Evolutionary conservation across 2,329 filamentous ascomycete genomes (phyloP).

Genomic region (Colletotrichum phormii): DNA sequence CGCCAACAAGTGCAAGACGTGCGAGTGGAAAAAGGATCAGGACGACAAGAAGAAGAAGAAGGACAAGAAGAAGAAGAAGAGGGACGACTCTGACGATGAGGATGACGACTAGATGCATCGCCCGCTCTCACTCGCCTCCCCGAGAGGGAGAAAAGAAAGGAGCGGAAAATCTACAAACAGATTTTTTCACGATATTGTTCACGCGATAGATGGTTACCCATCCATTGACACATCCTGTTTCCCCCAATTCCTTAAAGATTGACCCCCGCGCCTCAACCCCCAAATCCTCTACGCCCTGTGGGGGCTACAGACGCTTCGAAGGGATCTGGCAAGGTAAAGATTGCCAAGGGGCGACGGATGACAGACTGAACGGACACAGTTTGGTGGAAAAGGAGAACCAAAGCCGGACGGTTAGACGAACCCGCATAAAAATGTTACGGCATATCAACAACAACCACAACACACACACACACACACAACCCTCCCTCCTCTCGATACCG

Average conservation of each 20-base stretch:
- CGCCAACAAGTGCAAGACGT: slow-evolving; percentile 79
- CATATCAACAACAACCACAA: background rate
- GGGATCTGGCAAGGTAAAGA: background rate
- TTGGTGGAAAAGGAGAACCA: slow-evolving; percentile 1
- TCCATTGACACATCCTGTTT: background rate
- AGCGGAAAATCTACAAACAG: background rate
- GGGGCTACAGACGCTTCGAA: background rate
- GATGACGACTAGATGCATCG: slow-evolving; percentile 41
- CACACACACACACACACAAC: background rate
- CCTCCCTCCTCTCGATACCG: background rate
- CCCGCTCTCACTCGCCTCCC: background rate
- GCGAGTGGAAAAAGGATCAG: slow-evolving; percentile 63
- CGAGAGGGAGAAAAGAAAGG: background rate
- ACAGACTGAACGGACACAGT: background rate
- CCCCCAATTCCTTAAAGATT: background rate
- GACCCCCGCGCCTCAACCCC: background rate
- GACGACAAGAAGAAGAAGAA: slow-evolving; percentile 48
- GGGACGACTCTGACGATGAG: slow-evolving; percentile 44
- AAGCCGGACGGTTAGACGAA: slow-evolving; percentile 28
- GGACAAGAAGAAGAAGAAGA: slow-evolving; percentile 35
- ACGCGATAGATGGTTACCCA: background rate
- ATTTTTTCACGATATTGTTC: background rate
- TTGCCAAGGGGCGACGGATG: background rate
- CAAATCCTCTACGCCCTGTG: background rate
- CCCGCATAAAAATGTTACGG: slow-evolving; percentile 22